Percentiles rank a stretch among this genome's conserved stretches.
Evolutionary conservation across 768 basidiomycete species (phyloP).

Genomic region (Auriscalpium microsporum): DNA sequence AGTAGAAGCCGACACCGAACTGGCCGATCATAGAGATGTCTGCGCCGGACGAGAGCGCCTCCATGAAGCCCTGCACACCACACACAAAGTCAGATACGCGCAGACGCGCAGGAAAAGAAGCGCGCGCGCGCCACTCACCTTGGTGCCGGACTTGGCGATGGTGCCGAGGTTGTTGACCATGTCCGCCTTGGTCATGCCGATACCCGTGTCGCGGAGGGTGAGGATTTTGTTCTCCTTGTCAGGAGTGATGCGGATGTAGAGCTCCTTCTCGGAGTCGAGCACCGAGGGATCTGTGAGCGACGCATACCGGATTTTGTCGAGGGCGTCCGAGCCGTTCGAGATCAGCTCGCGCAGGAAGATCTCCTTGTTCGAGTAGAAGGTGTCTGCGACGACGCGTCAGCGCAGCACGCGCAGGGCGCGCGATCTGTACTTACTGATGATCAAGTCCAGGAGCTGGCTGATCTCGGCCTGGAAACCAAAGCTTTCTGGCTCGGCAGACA

Average conservation of each 20-base stretch:
- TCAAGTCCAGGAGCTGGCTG: conserved; percentile 95
- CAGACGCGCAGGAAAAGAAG: neutral
- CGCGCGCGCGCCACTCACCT: conserved; percentile 38
- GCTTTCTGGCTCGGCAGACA: conserved; percentile 57
- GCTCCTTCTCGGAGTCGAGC: conserved; percentile 87
- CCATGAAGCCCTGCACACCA: conserved; percentile 86
- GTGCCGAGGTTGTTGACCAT: conserved; percentile 99
- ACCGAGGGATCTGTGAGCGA: conserved; percentile 88
- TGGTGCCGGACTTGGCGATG: conserved; percentile 91
- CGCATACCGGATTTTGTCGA: conserved; percentile 97
- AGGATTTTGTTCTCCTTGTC: conserved; percentile 95
- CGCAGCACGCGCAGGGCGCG: neutral
- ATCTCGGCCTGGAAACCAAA: conserved; percentile 99
- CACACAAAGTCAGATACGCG: neutral
- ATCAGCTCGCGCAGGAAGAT: conserved; percentile 99
- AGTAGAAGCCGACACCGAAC: conserved; percentile 99
- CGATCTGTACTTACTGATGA: conserved; percentile 69
- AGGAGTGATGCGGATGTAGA: conserved; percentile 88
- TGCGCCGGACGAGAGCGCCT: conserved; percentile 85
- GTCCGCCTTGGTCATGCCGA: conserved; percentile 99
- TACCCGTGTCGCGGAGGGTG: conserved; percentile 87
- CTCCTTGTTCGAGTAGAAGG: conserved; percentile 99
- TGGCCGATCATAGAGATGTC: conserved; percentile 97
- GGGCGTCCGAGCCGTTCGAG: conserved; percentile 95
- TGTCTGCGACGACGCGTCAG: conserved; percentile 48